Base-by-base conservation (phyloP, 2,329 filamentous ascomycete genomes). In the Colletotrichum abscissum region DNA sequence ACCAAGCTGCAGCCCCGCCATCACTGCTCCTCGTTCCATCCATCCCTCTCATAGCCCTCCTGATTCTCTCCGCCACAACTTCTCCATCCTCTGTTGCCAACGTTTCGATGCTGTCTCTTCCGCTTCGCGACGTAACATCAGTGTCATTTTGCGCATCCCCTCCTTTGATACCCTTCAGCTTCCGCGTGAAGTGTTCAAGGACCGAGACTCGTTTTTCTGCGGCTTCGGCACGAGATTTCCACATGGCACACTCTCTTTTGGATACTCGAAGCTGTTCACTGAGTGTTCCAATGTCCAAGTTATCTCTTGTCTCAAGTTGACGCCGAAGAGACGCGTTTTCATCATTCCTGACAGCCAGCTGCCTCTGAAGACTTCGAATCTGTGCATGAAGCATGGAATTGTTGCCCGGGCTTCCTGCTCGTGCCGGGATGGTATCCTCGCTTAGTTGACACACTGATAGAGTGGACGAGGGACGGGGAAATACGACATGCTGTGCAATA, bases 141-240 rank as follows among this genome's bases (percentile, higher is more conserved):
- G 22, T 46, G 16, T 69, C 69, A 14, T 69, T 35, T 38, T 69
- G 59, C 42, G 54, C 72, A 19, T 73, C 62, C 16, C 64, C 73
- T 26, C 57, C 78, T n/a, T 77, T 78, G 63, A 83, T 81, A 1
- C 76, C 79, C 59, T 79, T 79, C 38, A 85, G 54, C 28, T 79
- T 79, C 16, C 78, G 73, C 4, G 82, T 83, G 72, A 87, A 85
- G 54, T 81, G 79, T 77, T 89, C 84, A 72, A 88, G 85, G 28
- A 86, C 83, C 4, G 84, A 82, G 22, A 91, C 78, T 62, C 87
- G 84, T 73, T 81, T 84, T 81, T 92, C 90, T 0, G 90, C 89
- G 4, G 84, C 82, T 76, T 90, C 85, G 0, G 91, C 91, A 38
- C 89, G 83, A 38, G 83, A 84, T 74, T 84, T 87, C 91, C 90